phyloP scores from a whole-genome alignment of 305 asterid species.

The Caryopteris hybrid region DNA sequence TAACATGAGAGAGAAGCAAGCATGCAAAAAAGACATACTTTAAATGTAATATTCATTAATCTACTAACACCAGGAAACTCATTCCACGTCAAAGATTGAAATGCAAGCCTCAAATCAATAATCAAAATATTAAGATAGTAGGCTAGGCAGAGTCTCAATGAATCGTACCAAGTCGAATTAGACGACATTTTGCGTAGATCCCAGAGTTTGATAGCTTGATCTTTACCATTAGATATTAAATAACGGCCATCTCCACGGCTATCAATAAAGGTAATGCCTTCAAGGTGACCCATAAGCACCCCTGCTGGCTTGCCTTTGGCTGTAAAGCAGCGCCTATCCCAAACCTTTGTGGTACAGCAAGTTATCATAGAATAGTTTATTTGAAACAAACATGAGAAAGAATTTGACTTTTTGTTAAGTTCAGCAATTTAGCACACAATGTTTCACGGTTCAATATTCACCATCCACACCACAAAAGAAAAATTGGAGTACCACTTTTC shows the following conservation, averaged over 20 bases:
- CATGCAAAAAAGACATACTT: neutral
- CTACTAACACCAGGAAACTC: neutral
- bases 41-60: too few relatives aligned
- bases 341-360: slow-evolving; percentile 44
- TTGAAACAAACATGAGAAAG: neutral
- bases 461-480: neutral
- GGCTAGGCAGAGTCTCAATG: neutral
- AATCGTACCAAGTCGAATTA: slow-evolving; percentile 41
- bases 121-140: neutral
- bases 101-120: neutral
- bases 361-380: neutral
- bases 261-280: slow-evolving; percentile 77
- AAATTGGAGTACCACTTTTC: neutral
- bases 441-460: neutral
- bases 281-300: slow-evolving; percentile 75
- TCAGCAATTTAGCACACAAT: neutral
- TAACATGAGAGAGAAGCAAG: too few relatives aligned
- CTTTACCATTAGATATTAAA: slow-evolving; percentile 83
- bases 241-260: slow-evolving; percentile 83
- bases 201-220: slow-evolving; percentile 85
- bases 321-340: slow-evolving; percentile 82
- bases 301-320: slow-evolving; percentile 71
- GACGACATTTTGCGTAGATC: slow-evolving; percentile 84
- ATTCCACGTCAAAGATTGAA: neutral
- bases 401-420: neutral